Conservation (phyloP, 2,329 filamentous ascomycete species). For the Alternaria angustiovoidea region DNA sequence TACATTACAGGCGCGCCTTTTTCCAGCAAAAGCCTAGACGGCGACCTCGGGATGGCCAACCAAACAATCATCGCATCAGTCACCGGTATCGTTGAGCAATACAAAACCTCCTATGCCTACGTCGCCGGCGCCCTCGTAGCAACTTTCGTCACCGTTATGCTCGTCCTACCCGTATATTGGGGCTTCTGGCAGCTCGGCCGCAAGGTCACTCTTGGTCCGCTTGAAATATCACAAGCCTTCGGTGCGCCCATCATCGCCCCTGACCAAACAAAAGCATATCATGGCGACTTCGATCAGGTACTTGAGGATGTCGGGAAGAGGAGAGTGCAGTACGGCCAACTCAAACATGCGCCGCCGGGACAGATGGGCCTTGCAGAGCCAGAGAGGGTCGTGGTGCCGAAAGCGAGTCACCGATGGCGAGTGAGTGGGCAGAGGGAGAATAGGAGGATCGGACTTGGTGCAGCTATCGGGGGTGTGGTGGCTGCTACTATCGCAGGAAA, state of each 20-base stretch:
- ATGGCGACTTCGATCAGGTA: slow-evolving; percentile 34
- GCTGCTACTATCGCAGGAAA: slow-evolving; percentile 18
- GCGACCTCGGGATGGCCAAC: slow-evolving; percentile 8
- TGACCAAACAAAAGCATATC: slow-evolving; percentile 22
- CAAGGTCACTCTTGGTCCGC: slow-evolving; percentile 45
- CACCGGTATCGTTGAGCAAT: slow-evolving; percentile 37
- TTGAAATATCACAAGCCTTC: slow-evolving; percentile 49
- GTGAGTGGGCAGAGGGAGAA: slow-evolving; percentile 6
- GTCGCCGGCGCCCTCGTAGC: slow-evolving; percentile 42
- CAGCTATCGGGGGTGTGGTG: slow-evolving; percentile 23
- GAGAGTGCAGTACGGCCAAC: slow-evolving; percentile 30
- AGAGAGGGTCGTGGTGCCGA: slow-evolving; percentile 18
- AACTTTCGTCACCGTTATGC: slow-evolving; percentile 41
- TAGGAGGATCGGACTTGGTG: slow-evolving; percentile 17
- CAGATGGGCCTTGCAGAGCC: slow-evolving; percentile 35
- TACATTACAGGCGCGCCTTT: slow-evolving; percentile 28
- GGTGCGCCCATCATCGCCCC: slow-evolving; percentile 36
- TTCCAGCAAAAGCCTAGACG: slow-evolving; percentile 5
- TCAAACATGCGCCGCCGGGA: slow-evolving; percentile 24
- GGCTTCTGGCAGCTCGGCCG: slow-evolving; percentile 49
- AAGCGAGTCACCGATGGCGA: not conserved
- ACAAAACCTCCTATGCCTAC: slow-evolving; percentile 24
- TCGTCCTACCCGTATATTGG: slow-evolving; percentile 46
- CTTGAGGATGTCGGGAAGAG: slow-evolving; percentile 30
- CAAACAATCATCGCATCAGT: slow-evolving; percentile 21